Evolutionary conservation across 768 basidiomycete species (phyloP).

Genomic region (Amyloporia xantha): DNA sequence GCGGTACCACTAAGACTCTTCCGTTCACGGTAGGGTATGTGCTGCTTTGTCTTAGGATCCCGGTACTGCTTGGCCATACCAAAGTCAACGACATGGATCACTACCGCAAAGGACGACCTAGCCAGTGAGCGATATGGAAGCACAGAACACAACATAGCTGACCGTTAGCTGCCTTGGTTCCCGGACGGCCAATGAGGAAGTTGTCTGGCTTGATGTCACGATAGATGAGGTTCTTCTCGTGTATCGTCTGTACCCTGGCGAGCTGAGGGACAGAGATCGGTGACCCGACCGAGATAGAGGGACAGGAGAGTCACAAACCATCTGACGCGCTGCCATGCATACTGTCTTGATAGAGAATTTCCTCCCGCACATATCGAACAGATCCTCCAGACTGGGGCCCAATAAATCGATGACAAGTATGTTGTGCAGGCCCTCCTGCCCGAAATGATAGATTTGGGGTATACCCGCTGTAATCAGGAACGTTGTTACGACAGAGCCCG

Average conservation of each 20-base stretch:
- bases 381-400: conserved; percentile 92
- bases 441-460: conserved; percentile 99
- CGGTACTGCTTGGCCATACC: conserved; percentile 99
- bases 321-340: conserved; percentile 98
- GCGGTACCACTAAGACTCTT: conserved; percentile 97
- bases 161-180: conserved; percentile 86
- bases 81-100: conserved; percentile 94
- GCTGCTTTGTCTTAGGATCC: conserved; percentile 98
- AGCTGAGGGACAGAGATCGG: conserved; percentile 55
- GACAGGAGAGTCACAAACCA: conserved; percentile 47
- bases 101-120: conserved; percentile 27
- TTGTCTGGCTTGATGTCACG: conserved; percentile 99
- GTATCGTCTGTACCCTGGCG: conserved; percentile 93
- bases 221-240: conserved; percentile 99
- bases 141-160: conserved; percentile 17
- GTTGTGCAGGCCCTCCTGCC: conserved; percentile 97
- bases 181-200: conserved; percentile 92
- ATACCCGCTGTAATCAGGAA: conserved; percentile 66
- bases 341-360: conserved; percentile 98
- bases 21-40: conserved; percentile 97
- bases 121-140: not conserved
- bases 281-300: not conserved
- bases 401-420: conserved; percentile 98
- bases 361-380: conserved; percentile 98
- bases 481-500: not conserved